A percentile compares a stretch with the other conserved stretches of the same genome.
Conservation (phyloP, 495 filamentous ascomycete genomes). For the Pseudevernia furfuracea region DNA sequence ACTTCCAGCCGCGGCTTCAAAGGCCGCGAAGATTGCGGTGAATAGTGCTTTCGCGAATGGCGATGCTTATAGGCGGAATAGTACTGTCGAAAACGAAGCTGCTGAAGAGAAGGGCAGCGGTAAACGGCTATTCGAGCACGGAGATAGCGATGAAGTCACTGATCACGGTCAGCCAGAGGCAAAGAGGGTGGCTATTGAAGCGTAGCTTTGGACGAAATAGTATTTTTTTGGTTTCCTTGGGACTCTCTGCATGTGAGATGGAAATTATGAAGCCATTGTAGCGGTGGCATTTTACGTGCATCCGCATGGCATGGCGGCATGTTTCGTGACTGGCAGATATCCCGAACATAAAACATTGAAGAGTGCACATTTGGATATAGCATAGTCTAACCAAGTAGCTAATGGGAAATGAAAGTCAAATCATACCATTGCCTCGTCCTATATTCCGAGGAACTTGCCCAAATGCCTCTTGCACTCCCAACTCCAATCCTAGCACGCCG, state of each 20-base stretch:
- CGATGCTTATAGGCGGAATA: background rate
- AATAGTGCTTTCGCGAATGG: constrained; percentile 6
- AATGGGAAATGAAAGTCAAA: background rate
- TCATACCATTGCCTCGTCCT: background rate
- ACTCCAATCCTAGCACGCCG: constrained; percentile 7
- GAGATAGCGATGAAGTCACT: background rate
- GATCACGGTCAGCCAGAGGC: constrained; percentile 10
- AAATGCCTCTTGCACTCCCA: background rate
- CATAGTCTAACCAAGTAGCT: background rate
- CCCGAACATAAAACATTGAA: background rate
- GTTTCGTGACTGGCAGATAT: background rate
- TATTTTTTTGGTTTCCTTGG: background rate
- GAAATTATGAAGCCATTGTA: background rate
- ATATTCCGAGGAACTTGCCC: background rate
- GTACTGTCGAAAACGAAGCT: background rate
- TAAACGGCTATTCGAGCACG: constrained; percentile 15
- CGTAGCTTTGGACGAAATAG: background rate
- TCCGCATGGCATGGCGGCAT: background rate
- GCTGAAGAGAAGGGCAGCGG: background rate
- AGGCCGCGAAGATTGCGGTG: constrained; percentile 12
- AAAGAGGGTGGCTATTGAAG: constrained; percentile 17
- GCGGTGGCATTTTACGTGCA: background rate
- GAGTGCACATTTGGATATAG: background rate
- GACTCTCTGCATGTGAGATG: background rate
- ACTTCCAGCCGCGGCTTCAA: constrained; percentile 31